Percentiles rank a stretch among this genome's conserved stretches.
phyloP scores from a whole-genome alignment of 495 filamentous ascomycete species.

The Amniculicola lignicola region DNA sequence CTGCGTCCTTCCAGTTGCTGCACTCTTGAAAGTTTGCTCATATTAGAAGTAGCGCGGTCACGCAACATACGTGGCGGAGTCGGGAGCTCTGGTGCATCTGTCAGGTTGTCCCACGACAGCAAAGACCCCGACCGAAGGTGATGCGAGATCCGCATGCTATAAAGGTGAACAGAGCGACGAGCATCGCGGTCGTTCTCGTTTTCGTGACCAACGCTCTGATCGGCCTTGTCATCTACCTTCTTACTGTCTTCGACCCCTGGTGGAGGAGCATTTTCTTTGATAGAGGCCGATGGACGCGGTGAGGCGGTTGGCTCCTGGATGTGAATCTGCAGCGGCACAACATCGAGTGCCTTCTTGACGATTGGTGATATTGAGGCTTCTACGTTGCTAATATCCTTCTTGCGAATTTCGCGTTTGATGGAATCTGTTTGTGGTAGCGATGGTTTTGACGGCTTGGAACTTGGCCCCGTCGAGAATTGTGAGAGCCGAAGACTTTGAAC shows the following conservation, averaged over 20 bases:
- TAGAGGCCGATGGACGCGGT: neutral
- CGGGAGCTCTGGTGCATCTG: conserved; percentile 6
- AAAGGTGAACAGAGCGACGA: conserved; percentile 32
- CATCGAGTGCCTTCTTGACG: neutral
- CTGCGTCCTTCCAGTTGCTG: neutral
- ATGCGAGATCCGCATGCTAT: conserved; percentile 36
- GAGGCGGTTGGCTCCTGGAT: conserved; percentile 19
- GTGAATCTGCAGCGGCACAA: conserved; percentile 1
- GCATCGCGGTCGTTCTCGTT: conserved; percentile 12
- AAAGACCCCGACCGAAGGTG: conserved; percentile 34
- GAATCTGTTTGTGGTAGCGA: neutral
- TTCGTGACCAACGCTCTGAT: neutral
- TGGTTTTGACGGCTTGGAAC: neutral
- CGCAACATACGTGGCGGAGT: conserved; percentile 4
- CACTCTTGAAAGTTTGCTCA: conserved; percentile 4
- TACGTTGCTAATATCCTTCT: neutral
- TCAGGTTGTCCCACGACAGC: conserved; percentile 23
- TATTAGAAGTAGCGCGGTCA: conserved; percentile 6
- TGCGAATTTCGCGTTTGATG: neutral
- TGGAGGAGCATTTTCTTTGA: conserved; percentile 6
- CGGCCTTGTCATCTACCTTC: neutral
- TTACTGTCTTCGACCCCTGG: neutral
- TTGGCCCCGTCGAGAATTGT: conserved; percentile 16
- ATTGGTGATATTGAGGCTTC: too few relatives aligned
- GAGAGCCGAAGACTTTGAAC: conserved; percentile 29